Percentiles rank a stretch among this genome's conserved stretches.
Evolutionary conservation across 495 filamentous ascomycete genomes (phyloP).

Genomic region (Penicillium salamii): DNA sequence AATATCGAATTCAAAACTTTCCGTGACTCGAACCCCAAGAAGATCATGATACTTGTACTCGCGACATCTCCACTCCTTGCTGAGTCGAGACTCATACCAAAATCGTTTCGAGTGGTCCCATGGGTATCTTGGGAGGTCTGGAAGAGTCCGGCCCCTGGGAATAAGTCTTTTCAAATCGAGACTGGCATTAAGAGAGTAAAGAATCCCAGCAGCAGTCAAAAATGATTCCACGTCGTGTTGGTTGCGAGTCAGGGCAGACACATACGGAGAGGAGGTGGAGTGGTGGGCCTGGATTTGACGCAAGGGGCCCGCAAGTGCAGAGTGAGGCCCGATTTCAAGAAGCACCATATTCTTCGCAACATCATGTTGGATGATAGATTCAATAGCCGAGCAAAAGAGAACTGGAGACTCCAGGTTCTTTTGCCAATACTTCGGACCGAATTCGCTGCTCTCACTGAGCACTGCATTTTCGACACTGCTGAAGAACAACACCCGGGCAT

Average conservation of each 20-base stretch:
- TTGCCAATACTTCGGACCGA: constrained; percentile 43
- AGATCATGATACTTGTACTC: neutral
- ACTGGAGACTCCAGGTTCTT: constrained; percentile 39
- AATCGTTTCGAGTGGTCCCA: neutral
- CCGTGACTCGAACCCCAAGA: neutral
- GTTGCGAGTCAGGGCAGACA: neutral
- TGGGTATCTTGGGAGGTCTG: neutral
- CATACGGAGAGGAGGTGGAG: neutral
- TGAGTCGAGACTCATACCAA: constrained; percentile 2
- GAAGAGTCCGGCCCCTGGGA: neutral
- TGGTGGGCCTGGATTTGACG: no score
- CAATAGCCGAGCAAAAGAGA: constrained; percentile 32
- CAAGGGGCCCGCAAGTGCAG: neutral
- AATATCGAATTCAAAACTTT: constrained; percentile 12
- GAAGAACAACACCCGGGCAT: constrained; percentile 10
- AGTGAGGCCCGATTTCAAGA: constrained; percentile 42
- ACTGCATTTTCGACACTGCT: constrained; percentile 31
- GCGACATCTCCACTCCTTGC: neutral
- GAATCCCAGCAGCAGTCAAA: neutral
- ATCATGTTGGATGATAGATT: constrained; percentile 16
- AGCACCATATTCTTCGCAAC: constrained; percentile 29
- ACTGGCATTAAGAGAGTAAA: neutral
- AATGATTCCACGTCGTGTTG: no score
- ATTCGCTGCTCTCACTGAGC: constrained; percentile 5
- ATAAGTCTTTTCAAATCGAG: neutral